Evolutionary conservation across 345 rosid species (phyloP).

Genomic region (Capsella bursapastoris): DNA sequence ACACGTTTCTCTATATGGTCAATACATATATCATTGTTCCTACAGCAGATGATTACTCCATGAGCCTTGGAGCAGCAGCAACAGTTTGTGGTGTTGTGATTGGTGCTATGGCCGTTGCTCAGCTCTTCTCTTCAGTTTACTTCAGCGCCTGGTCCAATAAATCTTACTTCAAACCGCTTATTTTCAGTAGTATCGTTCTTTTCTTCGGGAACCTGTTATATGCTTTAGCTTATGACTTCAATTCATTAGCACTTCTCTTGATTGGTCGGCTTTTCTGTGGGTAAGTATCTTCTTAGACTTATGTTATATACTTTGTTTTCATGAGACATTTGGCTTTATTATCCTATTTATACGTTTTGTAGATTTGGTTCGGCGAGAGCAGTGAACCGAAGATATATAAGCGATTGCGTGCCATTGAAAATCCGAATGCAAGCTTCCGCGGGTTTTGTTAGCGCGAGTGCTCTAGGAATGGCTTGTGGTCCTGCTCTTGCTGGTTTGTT

Average conservation of each 20-base stretch:
- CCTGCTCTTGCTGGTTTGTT: slow-evolving; percentile 97
- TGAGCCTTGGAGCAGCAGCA: slow-evolving; percentile 92
- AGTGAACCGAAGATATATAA: slow-evolving; percentile 93
- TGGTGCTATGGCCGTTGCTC: slow-evolving; percentile 97
- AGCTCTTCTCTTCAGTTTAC: slow-evolving; percentile 92
- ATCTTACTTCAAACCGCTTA: slow-evolving; percentile 89
- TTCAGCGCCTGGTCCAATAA: slow-evolving; percentile 96
- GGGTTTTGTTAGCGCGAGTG: slow-evolving; percentile 99
- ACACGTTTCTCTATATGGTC: slow-evolving; percentile 92
- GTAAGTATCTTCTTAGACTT: slow-evolving; percentile 49
- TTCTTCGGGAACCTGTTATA: slow-evolving; percentile 75
- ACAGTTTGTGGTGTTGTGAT: slow-evolving; percentile 97
- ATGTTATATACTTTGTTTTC: slow-evolving; percentile 1
- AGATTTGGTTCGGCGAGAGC: slow-evolving; percentile 97
- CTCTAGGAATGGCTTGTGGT: slow-evolving; percentile 99
- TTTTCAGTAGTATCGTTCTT: slow-evolving; percentile 90
- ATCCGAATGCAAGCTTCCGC: slow-evolving; percentile 96
- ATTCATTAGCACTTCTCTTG: slow-evolving; percentile 71
- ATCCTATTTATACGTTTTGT: slow-evolving; percentile 10
- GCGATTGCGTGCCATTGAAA: slow-evolving; percentile 87
- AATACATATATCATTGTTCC: slow-evolving; percentile 93
- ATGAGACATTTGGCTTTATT: background rate
- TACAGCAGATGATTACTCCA: slow-evolving; percentile 88
- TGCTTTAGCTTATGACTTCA: slow-evolving; percentile 81
- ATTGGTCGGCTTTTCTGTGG: slow-evolving; percentile 91